Conservation (phyloP, 23 red algal genomes). For the Gracilaria domingensis region DNA sequence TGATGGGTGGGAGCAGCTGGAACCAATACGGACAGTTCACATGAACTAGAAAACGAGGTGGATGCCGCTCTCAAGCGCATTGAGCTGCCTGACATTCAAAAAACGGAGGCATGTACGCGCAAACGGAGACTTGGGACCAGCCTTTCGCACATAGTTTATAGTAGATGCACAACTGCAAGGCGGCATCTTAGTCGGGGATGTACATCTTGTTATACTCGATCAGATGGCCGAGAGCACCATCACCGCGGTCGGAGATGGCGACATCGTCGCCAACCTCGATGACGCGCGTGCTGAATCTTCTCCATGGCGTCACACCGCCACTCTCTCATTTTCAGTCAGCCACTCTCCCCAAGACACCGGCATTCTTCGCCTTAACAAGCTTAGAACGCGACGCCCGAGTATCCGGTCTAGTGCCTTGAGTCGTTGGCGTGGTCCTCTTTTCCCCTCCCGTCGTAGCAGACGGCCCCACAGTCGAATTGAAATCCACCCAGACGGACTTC, state of each 20-base stretch:
- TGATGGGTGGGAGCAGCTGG: neutral
- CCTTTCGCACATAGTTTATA: conserved; percentile 56
- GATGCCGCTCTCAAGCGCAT: neutral
- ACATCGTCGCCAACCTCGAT: conserved; percentile 76
- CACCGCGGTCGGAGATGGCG: conserved; percentile 80
- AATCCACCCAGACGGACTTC: too few relatives aligned
- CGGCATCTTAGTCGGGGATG: conserved; percentile 55
- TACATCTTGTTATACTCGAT: conserved; percentile 84
- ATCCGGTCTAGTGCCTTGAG: too few relatives aligned
- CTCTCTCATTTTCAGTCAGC: conserved; percentile 76
- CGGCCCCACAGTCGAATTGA: too few relatives aligned
- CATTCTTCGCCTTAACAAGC: too few relatives aligned
- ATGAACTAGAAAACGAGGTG: neutral
- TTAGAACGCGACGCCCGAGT: too few relatives aligned
- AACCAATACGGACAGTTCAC: neutral
- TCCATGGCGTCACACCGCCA: conserved; percentile 91
- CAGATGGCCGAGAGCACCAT: conserved; percentile 79
- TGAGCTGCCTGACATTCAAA: conserved; percentile 3
- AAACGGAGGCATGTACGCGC: neutral
- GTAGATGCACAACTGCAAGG: conserved; percentile 71
- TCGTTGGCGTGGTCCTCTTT: too few relatives aligned
- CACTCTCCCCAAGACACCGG: too few relatives aligned
- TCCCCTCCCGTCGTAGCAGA: too few relatives aligned
- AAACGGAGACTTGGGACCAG: too few relatives aligned
- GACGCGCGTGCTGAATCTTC: conserved; percentile 55